A percentile compares a stretch with the other conserved stretches of the same genome.
These are phyloP conservation scores for Dioszegia aurantiaca DNA, from an alignment of 768 basidiomycete genomes.

Conservation along the genomic window DNA sequence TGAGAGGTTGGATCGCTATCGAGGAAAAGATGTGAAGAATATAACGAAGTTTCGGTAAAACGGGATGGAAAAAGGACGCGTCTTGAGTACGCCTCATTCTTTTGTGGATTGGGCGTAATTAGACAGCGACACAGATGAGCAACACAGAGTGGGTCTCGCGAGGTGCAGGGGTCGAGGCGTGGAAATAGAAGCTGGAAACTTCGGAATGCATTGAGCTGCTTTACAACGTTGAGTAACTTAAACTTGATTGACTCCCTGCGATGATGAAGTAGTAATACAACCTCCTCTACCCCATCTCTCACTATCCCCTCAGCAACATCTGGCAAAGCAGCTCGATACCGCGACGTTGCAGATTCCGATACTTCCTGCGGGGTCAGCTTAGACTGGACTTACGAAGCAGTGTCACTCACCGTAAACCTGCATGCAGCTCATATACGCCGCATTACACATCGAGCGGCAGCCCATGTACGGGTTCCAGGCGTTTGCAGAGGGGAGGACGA, in stretches of 20 bases:
- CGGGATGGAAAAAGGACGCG: constrained; percentile 13
- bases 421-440: constrained; percentile 39
- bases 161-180: neutral
- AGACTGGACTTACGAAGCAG: neutral
- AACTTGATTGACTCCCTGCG: too few species aligned
- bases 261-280: neutral
- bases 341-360: constrained; percentile 38
- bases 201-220: neutral
- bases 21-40: constrained; percentile 16
- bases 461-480: constrained; percentile 30
- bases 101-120: constrained; percentile 47
- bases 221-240: too few species aligned
- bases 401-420: constrained; percentile 39
- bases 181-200: neutral
- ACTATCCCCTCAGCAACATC: constrained; percentile 6
- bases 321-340: constrained; percentile 31
- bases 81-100: constrained; percentile 50
- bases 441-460: constrained; percentile 30
- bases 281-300: neutral
- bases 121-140: constrained; percentile 31
- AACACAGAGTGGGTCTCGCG: neutral
- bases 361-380: constrained; percentile 24
- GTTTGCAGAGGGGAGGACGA: constrained; percentile 14
- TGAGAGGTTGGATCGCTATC: constrained; percentile 12
- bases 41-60: neutral